Evolutionary conservation across 2,329 filamentous ascomycete genomes (phyloP).

Genomic region (Boeremia exigua): DNA sequence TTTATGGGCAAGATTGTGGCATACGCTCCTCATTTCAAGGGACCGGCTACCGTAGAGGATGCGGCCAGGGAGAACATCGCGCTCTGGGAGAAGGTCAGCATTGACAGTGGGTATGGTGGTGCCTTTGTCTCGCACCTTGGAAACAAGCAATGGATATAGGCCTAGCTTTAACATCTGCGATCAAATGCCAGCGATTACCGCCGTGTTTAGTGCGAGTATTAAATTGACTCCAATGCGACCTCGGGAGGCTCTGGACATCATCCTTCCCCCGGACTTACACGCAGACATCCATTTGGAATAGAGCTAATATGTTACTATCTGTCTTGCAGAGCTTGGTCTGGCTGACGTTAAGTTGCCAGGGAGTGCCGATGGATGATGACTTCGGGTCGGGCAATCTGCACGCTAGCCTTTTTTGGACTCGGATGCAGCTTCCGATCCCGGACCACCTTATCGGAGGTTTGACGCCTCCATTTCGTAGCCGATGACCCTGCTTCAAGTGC

Average conservation of each 20-base stretch:
- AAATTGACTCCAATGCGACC: no score
- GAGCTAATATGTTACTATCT: no score
- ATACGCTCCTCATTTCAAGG: constrained; percentile 26
- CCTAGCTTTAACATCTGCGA: no score
- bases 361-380: no score
- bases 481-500: neutral
- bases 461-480: neutral
- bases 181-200: no score
- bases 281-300: no score
- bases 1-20: constrained; percentile 35
- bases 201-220: no score
- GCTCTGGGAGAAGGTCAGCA: constrained; percentile 48
- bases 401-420: neutral
- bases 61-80: constrained; percentile 38
- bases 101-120: constrained; percentile 58
- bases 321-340: no score
- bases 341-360: no score
- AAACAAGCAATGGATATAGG: constrained; percentile 60
- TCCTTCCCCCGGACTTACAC: no score
- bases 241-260: no score
- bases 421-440: neutral
- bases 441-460: neutral
- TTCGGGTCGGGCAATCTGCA: neutral
- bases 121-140: constrained; percentile 62
- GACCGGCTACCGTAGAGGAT: constrained; percentile 21